Evolutionary conservation across 2,329 filamentous ascomycete species (phyloP).

Genomic region (Curvularia lunata): DNA sequence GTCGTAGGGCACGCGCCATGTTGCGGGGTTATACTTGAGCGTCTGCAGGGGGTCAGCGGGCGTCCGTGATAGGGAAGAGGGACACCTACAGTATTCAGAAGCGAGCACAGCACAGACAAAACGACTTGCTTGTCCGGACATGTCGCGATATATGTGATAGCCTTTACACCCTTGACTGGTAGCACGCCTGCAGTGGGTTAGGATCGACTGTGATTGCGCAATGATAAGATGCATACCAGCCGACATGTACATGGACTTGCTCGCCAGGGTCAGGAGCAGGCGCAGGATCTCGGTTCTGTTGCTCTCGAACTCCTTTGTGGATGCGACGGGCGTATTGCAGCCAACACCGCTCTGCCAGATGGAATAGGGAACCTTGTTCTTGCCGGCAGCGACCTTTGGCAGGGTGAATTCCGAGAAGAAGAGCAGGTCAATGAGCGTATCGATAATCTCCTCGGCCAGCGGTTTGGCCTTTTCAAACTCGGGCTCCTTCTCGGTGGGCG

Average conservation of each 20-base stretch:
- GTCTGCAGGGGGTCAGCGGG: constrained; percentile 63
- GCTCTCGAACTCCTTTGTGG: constrained; percentile 89
- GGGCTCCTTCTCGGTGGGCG: constrained; percentile 55
- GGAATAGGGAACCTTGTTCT: constrained; percentile 83
- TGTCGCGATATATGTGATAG: constrained; percentile 87
- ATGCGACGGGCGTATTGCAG: constrained; percentile 86
- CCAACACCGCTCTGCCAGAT: constrained; percentile 99
- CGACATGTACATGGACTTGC: constrained; percentile 92
- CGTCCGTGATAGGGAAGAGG: neutral
- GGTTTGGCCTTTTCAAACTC: constrained; percentile 85
- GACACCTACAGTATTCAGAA: constrained; percentile 82
- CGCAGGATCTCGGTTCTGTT: constrained; percentile 91
- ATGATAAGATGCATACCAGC: constrained; percentile 58
- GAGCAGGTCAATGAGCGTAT: constrained; percentile 84
- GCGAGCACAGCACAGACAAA: constrained; percentile 85
- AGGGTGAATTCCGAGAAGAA: constrained; percentile 93
- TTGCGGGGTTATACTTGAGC: constrained; percentile 92
- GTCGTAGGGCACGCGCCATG: constrained; percentile 93
- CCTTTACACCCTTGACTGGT: constrained; percentile 80
- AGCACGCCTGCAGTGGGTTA: constrained; percentile 55
- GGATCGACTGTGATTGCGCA: neutral
- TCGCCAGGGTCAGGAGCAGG: constrained; percentile 81
- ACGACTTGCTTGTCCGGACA: constrained; percentile 91
- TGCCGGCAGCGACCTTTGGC: constrained; percentile 71
- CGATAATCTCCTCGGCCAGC: constrained; percentile 88